Evolutionary conservation across 2,329 filamentous ascomycete species (phyloP), one percentile per base, ranked within the genome.

Genomic region (Paecilomyces sp.): DNA sequence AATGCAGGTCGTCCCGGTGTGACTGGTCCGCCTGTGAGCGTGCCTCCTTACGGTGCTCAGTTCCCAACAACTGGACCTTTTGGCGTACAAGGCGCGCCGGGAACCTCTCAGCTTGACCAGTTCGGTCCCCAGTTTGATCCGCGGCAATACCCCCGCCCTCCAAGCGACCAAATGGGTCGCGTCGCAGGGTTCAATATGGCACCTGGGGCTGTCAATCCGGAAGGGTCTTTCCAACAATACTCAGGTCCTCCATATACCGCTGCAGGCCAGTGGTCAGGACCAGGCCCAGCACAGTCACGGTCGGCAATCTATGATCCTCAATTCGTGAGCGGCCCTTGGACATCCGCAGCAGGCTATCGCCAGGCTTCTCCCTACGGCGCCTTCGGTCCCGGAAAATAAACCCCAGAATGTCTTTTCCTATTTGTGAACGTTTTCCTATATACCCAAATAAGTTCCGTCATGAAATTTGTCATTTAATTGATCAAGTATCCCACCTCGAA

Each of bases 271-370:
- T 60, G 50, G 58, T 13, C 33, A 4, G 33, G 5, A 25, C 6
- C 58, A 9, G 15, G 30, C 22, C 24, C 33, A 4, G 54, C 24
- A 1, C n/a, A 41, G 15, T 60, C 58, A 3, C 62, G 61, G 5
- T 58, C 57, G 13, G 61, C 61, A 15, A 31, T 52, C 4, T 66
- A 66, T 2, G 67, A 69, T 60, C 61, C 68, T n/a, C 68, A 68
- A n/a, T 71, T 71, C 50, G 64, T 71, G 6, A 71, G 67, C 58
- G 69, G 68, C 9, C 68, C 68, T 13, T 71, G 68, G 68, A 61
- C 67, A 33, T 65, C 62, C 18, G 15, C 34, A n/a, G 57, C 54
- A 25, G 54, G 56, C n/a, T 54, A 54, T 24, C 60, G 55, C 5
- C 59, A 56, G 9, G 33, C 53, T 9, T 52, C 55, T 34, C 54